Percentiles rank a stretch among this genome's conserved stretches.
Conservation (phyloP, 352 stramenopile species). For the Phytophthora pinifolia region DNA sequence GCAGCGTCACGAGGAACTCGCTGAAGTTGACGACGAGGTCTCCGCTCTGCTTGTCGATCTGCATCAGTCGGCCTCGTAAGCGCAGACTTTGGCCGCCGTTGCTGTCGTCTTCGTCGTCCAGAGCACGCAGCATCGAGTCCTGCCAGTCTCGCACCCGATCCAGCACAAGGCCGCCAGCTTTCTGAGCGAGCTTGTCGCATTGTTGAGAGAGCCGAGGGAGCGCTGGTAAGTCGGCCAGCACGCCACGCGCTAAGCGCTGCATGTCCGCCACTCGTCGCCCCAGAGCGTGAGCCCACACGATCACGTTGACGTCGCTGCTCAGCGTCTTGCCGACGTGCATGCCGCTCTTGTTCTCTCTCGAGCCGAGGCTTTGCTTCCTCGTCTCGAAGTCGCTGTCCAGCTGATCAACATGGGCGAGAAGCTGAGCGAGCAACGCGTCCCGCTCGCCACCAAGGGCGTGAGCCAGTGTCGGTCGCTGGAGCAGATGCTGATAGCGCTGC, state of each 20-base stretch:
- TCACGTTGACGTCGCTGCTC: slow-evolving; percentile 81
- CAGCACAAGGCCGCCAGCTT: slow-evolving; percentile 64
- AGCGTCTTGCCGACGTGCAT: slow-evolving; percentile 80
- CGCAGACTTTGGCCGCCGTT: slow-evolving; percentile 62
- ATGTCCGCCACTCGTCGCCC: slow-evolving; percentile 61
- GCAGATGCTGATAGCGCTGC: slow-evolving; percentile 83
- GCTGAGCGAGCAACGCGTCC: slow-evolving; percentile 85
- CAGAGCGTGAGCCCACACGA: slow-evolving; percentile 85
- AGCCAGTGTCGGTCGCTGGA: slow-evolving; percentile 77
- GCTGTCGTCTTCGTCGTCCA: slow-evolving; percentile 65
- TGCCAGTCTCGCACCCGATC: slow-evolving; percentile 89
- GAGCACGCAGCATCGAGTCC: slow-evolving; percentile 63
- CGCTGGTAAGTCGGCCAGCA: slow-evolving; percentile 66
- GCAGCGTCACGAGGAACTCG: slow-evolving; percentile 91
- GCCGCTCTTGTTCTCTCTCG: slow-evolving; percentile 27
- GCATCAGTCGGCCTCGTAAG: slow-evolving; percentile 88
- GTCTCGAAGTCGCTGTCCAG: slow-evolving; percentile 88
- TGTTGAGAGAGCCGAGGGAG: slow-evolving; percentile 58
- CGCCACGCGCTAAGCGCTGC: slow-evolving; percentile 40
- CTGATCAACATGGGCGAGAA: slow-evolving; percentile 86
- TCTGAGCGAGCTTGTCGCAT: slow-evolving; percentile 51
- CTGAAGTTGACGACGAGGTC: slow-evolving; percentile 93
- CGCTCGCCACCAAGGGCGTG: slow-evolving; percentile 78
- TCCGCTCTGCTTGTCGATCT: slow-evolving; percentile 85
- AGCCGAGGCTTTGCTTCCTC: slow-evolving; percentile 33